Percentiles rank a stretch among this genome's conserved stretches.
These are phyloP conservation scores for Ampelomyces quisqualis DNA, from an alignment of 2,329 filamentous ascomycete species.

Conservation along the genomic window DNA sequence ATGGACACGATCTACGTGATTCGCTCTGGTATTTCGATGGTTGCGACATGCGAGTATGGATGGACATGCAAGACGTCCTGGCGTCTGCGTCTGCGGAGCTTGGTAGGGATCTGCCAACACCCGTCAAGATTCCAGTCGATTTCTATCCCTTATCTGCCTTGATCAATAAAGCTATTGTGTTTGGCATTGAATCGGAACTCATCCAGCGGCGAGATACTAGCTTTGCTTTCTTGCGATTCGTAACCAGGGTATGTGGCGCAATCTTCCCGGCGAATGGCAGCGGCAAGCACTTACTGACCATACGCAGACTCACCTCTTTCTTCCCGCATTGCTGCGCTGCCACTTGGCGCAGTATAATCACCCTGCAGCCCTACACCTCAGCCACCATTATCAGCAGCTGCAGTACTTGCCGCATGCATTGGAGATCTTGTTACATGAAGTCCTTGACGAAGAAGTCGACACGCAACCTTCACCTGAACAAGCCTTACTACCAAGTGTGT, in stretches of 20 bases:
- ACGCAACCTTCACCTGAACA: slow-evolving; percentile 51
- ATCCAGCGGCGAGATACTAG: slow-evolving; percentile 89
- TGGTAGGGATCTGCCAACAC: slow-evolving; percentile 68
- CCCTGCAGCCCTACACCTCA: slow-evolving; percentile 77
- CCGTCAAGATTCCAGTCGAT: slow-evolving; percentile 80
- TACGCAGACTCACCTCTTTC: slow-evolving; percentile 80
- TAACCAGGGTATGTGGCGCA: slow-evolving; percentile 68
- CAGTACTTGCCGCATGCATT: slow-evolving; percentile 92
- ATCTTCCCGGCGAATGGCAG: background rate
- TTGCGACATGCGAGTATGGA: slow-evolving; percentile 80
- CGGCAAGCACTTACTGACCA: slow-evolving; percentile 18
- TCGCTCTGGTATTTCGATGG: slow-evolving; percentile 96
- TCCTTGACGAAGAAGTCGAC: slow-evolving; percentile 93
- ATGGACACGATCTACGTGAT: slow-evolving; percentile 67
- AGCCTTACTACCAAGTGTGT: slow-evolving; percentile 53
- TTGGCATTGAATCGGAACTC: slow-evolving; percentile 89
- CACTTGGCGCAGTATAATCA: slow-evolving; percentile 75
- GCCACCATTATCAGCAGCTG: slow-evolving; percentile 80
- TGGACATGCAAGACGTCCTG: slow-evolving; percentile 81
- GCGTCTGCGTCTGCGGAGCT: slow-evolving; percentile 66
- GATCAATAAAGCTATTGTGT: slow-evolving; percentile 82
- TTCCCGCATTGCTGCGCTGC: slow-evolving; percentile 81
- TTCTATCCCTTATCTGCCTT: slow-evolving; percentile 91
- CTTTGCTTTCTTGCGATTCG: slow-evolving; percentile 87
- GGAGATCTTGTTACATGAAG: slow-evolving; percentile 87